These are phyloP conservation scores for Lachancea nothofagi DNA, from an alignment of 805 yeast species.

Conservation along the genomic window DNA sequence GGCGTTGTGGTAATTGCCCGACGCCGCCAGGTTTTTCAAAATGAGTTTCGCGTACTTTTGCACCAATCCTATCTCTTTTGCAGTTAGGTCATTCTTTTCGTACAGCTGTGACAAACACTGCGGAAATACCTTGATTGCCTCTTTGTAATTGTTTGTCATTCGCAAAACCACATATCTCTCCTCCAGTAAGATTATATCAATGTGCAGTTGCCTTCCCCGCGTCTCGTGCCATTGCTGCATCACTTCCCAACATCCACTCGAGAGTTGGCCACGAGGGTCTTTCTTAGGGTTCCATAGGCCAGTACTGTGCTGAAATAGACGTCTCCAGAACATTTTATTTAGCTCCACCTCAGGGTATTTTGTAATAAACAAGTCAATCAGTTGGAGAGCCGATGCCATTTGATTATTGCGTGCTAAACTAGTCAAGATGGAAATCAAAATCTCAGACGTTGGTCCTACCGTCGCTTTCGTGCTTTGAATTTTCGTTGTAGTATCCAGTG, in stretches of 20 bases:
- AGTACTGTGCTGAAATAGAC: constrained; percentile 19
- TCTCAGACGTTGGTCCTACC: constrained; percentile 16
- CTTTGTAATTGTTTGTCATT: constrained; percentile 16
- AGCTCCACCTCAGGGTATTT: constrained; percentile 20
- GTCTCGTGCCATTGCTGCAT: constrained; percentile 24
- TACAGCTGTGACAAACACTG: constrained; percentile 11
- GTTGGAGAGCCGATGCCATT: constrained; percentile 13
- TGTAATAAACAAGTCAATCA: constrained; percentile 19
- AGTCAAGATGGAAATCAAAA: constrained; percentile 21
- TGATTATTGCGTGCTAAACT: constrained; percentile 18
- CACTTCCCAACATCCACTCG: constrained; percentile 20
- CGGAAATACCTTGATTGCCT: constrained; percentile 17
- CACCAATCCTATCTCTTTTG: constrained; percentile 13
- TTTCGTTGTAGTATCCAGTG: neutral
- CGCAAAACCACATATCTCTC: constrained; percentile 16
- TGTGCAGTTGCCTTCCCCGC: constrained; percentile 14
- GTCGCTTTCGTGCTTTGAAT: neutral
- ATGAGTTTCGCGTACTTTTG: constrained; percentile 20
- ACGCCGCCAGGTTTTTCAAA: constrained; percentile 16
- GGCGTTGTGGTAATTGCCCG: constrained; percentile 14
- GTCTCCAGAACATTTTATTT: constrained; percentile 25
- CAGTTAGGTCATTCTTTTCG: constrained; percentile 8
- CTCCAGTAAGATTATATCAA: constrained; percentile 17
- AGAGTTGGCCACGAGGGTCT: constrained; percentile 15
- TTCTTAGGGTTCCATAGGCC: constrained; percentile 14